Evolutionary conservation across 1,284 basidiomycete genomes (phyloP), one percentile per base, ranked within the genome.

Genomic region (Cryptococcus sp.): DNA sequence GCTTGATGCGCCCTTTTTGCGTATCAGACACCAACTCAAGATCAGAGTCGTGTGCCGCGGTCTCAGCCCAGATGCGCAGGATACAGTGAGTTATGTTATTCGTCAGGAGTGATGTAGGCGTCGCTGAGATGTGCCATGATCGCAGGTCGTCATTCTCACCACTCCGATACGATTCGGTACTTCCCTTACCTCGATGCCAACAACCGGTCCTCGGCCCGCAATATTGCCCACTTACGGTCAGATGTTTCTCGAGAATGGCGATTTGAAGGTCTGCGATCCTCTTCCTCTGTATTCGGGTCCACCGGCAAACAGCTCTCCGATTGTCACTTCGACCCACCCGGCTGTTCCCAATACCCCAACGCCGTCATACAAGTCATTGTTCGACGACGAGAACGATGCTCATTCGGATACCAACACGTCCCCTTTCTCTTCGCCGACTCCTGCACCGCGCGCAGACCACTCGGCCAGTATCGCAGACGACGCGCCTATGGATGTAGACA

Each of bases 171-270:
- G 71, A 47, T 73, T 76, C 56, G 75, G 68, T 0, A 75, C 76
- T 1, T 56, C 58, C 7, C 68, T 64, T 4, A 23, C 52, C 11
- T 69, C 72, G 0, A 41, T 58, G 23, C 68, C 63, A 13, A 19
- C 38, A 3, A 17, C 46, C 19, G 41, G 30, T 23, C 11, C 63
- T 1, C 39, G 48, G 15, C 45, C 52, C 3, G 27, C 48, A 17
- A 38, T 35, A 7, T 68, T 78, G 0, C 76, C 78, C 3, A 66
- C 76, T 3, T 79, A 78, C 57, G 63, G 70, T 39, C 70, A 74
- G 55, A 61, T 78, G 16, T 79, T 71, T 63, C 68, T 73, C 52
- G 76, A 77, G 66, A 77, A 77, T 50, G 76, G 78, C 16, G 70
- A 72, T 38, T 38, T 60, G 22, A 62, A 72, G 30, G 69, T 72